Evolutionary conservation across 1,139 yeast genomes (phyloP), one percentile per base, ranked within the genome.

Genomic region (Geotrichum carabidarum): DNA sequence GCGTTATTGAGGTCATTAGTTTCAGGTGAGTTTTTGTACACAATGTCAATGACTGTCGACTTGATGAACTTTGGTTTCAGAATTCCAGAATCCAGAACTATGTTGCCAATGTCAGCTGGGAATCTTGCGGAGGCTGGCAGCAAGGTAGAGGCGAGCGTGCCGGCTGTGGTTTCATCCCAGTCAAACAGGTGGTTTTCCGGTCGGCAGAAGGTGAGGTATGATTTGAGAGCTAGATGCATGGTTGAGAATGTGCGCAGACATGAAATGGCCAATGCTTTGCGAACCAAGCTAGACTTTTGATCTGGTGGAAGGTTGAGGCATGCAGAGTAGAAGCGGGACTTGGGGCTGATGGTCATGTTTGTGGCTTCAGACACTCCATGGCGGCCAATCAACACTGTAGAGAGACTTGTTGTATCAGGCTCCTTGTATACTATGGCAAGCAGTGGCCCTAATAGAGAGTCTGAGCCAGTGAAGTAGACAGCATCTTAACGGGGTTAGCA

Each of bases 161-260:
- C 96, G 1, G 95, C 94, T 53, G 80, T 78, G 0, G 95, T 86
- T 63, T 90, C 94, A 66, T 90, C 96, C 70, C 71, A 68, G 55
- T 66, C 64, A 56, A 22, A 63, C 40, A 2, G 51, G 50, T 42
- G 57, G 40, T 31, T 43, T 48, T 27, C 55, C 30, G 41, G 32
- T 36, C 40, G 46, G 41, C 43, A 38, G 34, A 18, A 48, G 41
- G 40, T 54, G 12, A 59, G 53, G 37, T 51, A 52, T n/a, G 56
- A 42, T 32, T 57, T 54, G 27, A 69, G 62, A n/a, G 66, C 64
- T 43, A 52, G 62, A 55, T 64, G 73, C 61, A 88, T 69, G 35
- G 78, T 74, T 9, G 88, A 82, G 65, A 77, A 89, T 48, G 88
- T 81, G 62, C 87, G 80, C 59, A 91, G 71, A 43, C 80, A 72